Conservation (phyloP, 2,329 filamentous ascomycete genomes). For the Endothia cerciana region DNA sequence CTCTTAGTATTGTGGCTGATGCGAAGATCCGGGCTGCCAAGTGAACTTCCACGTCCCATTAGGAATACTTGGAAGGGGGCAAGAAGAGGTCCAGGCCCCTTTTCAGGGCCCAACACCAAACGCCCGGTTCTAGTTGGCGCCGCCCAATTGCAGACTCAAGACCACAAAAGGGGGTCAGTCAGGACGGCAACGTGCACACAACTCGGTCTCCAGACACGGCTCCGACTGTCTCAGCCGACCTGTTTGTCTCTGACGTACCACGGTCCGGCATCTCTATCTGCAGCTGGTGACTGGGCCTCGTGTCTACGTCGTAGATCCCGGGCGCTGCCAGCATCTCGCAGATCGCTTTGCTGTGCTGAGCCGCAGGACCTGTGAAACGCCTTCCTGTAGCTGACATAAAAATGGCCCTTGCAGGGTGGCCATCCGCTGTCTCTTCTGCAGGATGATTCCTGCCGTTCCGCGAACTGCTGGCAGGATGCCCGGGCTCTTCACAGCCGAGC, state of each 20-base stretch:
- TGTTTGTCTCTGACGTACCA: conserved; percentile 7
- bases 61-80: background rate
- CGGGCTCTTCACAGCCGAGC: too few relatives aligned
- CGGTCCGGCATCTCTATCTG: background rate
- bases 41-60: background rate
- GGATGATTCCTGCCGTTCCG: background rate
- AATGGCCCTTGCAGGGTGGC: background rate
- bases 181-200: background rate
- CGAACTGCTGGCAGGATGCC: background rate
- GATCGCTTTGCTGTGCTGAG: too few relatives aligned
- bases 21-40: background rate
- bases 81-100: background rate
- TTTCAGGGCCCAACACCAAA: background rate
- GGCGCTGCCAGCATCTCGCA: background rate
- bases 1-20: conserved; percentile 7
- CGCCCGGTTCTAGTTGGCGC: too few relatives aligned
- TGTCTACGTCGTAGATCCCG: background rate
- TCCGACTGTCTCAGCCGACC: conserved; percentile 2
- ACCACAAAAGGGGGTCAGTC: too few relatives aligned
- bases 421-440: background rate
- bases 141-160: background rate
- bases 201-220: conserved; percentile 1
- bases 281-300: background rate
- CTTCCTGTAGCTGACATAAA: background rate
- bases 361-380: background rate